Evolutionary conservation across 345 rosid species (phyloP).

Genomic region (Durio zibethinus): DNA sequence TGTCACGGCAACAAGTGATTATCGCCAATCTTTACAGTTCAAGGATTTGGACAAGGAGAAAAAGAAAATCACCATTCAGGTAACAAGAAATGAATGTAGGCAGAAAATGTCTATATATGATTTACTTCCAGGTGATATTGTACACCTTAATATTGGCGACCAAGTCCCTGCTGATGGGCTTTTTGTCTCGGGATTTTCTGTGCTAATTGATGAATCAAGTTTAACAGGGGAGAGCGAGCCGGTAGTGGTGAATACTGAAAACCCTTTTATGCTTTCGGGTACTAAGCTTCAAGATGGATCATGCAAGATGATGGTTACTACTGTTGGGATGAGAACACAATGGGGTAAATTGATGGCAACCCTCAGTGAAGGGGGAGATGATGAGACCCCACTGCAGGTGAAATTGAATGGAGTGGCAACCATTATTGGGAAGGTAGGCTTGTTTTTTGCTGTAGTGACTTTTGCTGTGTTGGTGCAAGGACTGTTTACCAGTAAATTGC

Average conservation of each 20-base stretch:
- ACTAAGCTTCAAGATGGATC: conserved; percentile 93
- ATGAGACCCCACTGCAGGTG: conserved; percentile 93
- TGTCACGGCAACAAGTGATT: conserved; percentile 84
- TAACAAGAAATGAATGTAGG: conserved; percentile 73
- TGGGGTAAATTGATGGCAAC: conserved; percentile 98
- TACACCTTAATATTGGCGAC: conserved; percentile 85
- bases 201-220: conserved; percentile 80
- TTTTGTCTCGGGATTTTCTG: conserved; percentile 81
- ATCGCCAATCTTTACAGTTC: conserved; percentile 87
- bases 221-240: conserved; percentile 95
- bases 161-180: conserved; percentile 97
- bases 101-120: conserved; percentile 88
- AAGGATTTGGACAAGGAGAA: conserved; percentile 87
- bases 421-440: conserved; percentile 80
- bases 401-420: conserved; percentile 93
- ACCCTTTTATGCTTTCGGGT: conserved; percentile 86
- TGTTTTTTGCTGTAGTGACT: conserved; percentile 76
- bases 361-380: conserved; percentile 91
- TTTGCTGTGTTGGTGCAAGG: conserved; percentile 86
- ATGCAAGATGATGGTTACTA: conserved; percentile 81
- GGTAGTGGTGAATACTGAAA: conserved; percentile 53
- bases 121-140: conserved; percentile 82
- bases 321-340: conserved; percentile 96
- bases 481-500: conserved; percentile 52
- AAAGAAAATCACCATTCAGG: conserved; percentile 80